Evolutionary conservation across 225 moss, liverwort and hornwort genomes (phyloP), one percentile per base, ranked within the genome.

Genomic region (Sphagnum tenellum): DNA sequence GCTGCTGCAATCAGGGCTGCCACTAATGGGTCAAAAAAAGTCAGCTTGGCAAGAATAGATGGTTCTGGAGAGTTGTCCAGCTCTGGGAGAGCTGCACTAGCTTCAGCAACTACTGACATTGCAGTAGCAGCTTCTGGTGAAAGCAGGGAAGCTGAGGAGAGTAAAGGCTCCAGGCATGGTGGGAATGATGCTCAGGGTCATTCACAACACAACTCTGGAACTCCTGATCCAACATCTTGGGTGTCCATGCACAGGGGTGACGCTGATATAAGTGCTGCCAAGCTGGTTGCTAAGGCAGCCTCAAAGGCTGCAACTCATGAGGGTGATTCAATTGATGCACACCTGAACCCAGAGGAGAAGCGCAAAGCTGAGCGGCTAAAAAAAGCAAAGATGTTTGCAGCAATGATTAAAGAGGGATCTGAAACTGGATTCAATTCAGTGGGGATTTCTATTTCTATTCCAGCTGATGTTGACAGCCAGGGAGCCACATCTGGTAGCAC

Each of bases 381-480:
- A 12, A 82, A 52, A 52, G 81, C 81, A 47, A 82, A 78, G 62
- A 71, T 82, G 12, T 82, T 82, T 48, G 75, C 78, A 45, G 81
- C 81, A 48, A 78, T 82, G 81, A 75, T 82, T 2, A 82, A 69
- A 61, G 81, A 82, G 7, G 75, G 62, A n/a, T 74, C 63, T 12
- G 72, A 54, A 45, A 66, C 48, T 48, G 55, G 57, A 3, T 75
- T 77, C 60, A 74, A 56, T 45, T 61, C 72, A 13, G 8, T 10
- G 12, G 69, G 69, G 8, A 48, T 67, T 49, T 66, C 79, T 66
- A 66, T 56, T 47, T n/a, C 69, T 55, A 64, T 61, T 45, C 65
- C 50, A 12, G 57, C 61, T 14, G 72, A 5, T 9, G 70, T 9
- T 62, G 66, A 6, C 6, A 45, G 8, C 59, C 12, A 45, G n/a